Conservation (phyloP, 2,329 filamentous ascomycete species). For the Monosporascus sp. region DNA sequence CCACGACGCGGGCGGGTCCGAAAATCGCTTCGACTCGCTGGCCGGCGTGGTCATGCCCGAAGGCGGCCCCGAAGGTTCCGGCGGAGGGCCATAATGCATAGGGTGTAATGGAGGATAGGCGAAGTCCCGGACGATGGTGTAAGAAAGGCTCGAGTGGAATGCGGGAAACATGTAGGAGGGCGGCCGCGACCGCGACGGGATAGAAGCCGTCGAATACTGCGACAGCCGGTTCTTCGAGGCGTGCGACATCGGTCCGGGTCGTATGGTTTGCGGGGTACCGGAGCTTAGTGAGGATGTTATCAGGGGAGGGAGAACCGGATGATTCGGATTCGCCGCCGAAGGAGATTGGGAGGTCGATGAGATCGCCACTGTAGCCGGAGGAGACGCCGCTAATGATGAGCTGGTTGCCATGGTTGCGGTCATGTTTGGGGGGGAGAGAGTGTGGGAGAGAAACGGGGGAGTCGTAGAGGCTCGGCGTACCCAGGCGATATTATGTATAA, state of each 20-base stretch:
- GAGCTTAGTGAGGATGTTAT: conserved; percentile 54
- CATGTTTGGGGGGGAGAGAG: conserved; percentile 33
- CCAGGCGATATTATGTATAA: conserved; percentile 14
- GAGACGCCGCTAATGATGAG: conserved; percentile 50
- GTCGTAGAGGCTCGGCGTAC: conserved; percentile 22
- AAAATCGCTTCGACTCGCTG: conserved; percentile 75
- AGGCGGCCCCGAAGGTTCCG: conserved; percentile 62
- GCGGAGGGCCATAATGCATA: conserved; percentile 89
- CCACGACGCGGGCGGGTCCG: conserved; percentile 74
- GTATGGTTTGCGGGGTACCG: conserved; percentile 43
- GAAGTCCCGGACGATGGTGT: conserved; percentile 92
- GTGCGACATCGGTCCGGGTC: conserved; percentile 67
- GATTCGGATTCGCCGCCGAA: conserved; percentile 43
- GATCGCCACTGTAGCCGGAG: conserved; percentile 41
- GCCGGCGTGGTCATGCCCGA: conserved; percentile 81
- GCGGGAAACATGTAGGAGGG: conserved; percentile 76
- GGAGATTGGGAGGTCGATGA: conserved; percentile 32
- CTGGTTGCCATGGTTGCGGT: conserved; percentile 54
- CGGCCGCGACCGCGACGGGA: conserved; percentile 67
- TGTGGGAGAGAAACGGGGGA: conserved; percentile 21
- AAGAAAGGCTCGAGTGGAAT: conserved; percentile 80
- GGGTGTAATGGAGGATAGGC: conserved; percentile 81
- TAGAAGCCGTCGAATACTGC: conserved; percentile 72
- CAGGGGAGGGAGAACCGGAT: conserved; percentile 51
- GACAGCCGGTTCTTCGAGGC: conserved; percentile 78